Conservation (phyloP, 2,329 filamentous ascomycete species). For the Epichloe gansuensis region DNA sequence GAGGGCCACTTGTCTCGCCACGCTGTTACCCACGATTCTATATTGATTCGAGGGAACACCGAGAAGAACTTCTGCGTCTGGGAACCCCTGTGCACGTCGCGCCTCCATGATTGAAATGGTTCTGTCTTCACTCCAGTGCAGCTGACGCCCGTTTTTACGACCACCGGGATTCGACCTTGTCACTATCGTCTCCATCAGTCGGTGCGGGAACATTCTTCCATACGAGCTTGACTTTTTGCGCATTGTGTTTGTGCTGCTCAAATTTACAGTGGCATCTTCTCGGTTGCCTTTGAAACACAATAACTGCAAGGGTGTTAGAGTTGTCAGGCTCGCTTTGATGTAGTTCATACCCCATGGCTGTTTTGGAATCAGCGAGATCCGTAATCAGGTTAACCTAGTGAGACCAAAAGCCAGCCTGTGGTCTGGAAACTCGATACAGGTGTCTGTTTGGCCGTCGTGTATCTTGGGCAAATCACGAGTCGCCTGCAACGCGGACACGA, state of each 20-base stretch:
- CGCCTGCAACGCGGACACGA: slow-evolving; percentile 39
- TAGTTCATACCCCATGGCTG: slow-evolving; percentile 44
- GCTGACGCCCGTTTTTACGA: slow-evolving; percentile 35
- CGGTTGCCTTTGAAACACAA: slow-evolving; percentile 11
- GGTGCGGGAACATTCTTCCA: slow-evolving; percentile 37
- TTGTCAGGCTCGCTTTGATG: slow-evolving; percentile 29
- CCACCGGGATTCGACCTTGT: slow-evolving; percentile 42
- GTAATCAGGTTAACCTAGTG: slow-evolving; percentile 25
- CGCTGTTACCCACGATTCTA: slow-evolving; percentile 64
- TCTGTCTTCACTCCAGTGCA: slow-evolving; percentile 58
- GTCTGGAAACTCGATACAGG: slow-evolving; percentile 55
- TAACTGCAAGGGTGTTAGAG: slow-evolving; percentile 18
- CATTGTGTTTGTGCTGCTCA: neutral
- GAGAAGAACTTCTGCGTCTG: slow-evolving; percentile 57
- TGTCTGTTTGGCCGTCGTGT: slow-evolving; percentile 46
- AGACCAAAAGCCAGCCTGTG: slow-evolving; percentile 42
- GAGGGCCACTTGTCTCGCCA: slow-evolving; percentile 55
- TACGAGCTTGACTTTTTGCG: slow-evolving; percentile 32
- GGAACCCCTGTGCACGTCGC: slow-evolving; percentile 56
- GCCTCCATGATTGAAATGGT: slow-evolving; percentile 54
- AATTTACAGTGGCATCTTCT: neutral
- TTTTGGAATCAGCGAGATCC: slow-evolving; percentile 47
- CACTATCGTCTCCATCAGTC: slow-evolving; percentile 50
- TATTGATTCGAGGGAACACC: slow-evolving; percentile 44
- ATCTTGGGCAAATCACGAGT: slow-evolving; percentile 50